Percentiles rank a stretch among this genome's conserved stretches.
Conservation (phyloP, 768 basidiomycete species). For the Dioszegia crocea region DNA sequence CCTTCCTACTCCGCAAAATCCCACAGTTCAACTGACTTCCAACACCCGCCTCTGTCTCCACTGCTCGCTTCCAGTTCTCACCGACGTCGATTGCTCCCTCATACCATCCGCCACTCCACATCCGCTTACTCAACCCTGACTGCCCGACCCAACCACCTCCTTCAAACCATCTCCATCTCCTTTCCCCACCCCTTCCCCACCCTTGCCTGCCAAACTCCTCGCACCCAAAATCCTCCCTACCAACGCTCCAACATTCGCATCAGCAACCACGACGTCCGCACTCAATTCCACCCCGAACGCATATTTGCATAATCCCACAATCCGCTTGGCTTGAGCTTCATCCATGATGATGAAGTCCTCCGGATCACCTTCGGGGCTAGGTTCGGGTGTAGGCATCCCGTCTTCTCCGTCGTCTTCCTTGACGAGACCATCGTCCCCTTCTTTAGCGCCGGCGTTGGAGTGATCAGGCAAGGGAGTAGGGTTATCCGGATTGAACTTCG, state of each 20-base stretch:
- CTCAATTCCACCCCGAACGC: slow-evolving; percentile 85
- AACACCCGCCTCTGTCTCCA: no score
- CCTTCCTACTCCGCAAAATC: no score
- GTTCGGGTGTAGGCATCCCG: not conserved
- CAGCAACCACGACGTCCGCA: slow-evolving; percentile 83
- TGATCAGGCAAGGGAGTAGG: slow-evolving; percentile 50
- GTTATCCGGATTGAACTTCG: no score
- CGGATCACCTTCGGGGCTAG: slow-evolving; percentile 55
- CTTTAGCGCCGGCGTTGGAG: no score
- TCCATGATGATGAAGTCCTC: slow-evolving; percentile 97
- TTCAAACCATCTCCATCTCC: not conserved
- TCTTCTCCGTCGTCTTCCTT: not conserved
- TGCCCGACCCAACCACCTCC: not conserved
- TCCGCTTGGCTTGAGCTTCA: slow-evolving; percentile 80
- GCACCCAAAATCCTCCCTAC: slow-evolving; percentile 70
- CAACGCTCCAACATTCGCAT: slow-evolving; percentile 83
- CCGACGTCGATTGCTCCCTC: no score
- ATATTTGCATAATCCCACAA: slow-evolving; percentile 70
- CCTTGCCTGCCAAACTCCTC: slow-evolving; percentile 28
- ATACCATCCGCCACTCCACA: no score
- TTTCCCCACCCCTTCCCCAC: not conserved
- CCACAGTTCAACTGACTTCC: no score
- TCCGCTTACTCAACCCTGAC: no score
- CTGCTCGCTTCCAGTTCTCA: no score
- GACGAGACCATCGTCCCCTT: no score